Evolutionary conservation across 2,329 filamentous ascomycete species (phyloP).

Genomic region (Apiospora saccharicola): DNA sequence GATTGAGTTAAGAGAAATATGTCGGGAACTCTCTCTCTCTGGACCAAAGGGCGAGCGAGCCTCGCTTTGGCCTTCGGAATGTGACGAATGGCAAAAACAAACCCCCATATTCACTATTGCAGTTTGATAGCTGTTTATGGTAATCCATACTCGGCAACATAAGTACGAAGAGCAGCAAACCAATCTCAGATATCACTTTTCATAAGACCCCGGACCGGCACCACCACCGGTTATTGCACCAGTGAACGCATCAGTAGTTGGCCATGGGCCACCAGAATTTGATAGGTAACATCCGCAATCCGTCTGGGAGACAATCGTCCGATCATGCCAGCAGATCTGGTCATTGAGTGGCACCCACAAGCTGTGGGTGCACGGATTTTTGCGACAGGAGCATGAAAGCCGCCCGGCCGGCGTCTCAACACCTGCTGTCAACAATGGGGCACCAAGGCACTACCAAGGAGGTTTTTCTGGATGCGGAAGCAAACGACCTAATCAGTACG

Average conservation of each 20-base stretch:
- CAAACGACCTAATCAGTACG: neutral
- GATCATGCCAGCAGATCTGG: conserved; percentile 11
- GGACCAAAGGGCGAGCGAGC: neutral
- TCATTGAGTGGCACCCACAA: conserved; percentile 1
- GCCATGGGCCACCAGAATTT: neutral
- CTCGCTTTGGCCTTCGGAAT: neutral
- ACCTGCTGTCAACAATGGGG: conserved; percentile 7
- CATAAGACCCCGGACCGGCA: neutral
- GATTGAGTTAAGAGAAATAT: neutral
- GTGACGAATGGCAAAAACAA: neutral
- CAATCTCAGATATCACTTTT: neutral
- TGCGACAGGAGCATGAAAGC: conserved; percentile 17
- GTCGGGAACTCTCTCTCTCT: neutral
- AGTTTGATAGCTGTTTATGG: neutral
- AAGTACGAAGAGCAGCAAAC: neutral
- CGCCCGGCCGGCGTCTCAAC: conserved; percentile 2
- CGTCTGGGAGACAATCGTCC: neutral
- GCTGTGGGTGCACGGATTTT: neutral
- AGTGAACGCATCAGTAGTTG: neutral
- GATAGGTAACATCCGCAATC: neutral
- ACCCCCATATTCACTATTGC: neutral
- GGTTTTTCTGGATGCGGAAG: neutral
- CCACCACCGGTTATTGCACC: neutral
- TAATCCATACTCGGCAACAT: neutral
- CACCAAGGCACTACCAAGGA: neutral